Evolutionary conservation across 108 stramenopile genomes (phyloP).

Genomic region (Bacterosira constricta): DNA sequence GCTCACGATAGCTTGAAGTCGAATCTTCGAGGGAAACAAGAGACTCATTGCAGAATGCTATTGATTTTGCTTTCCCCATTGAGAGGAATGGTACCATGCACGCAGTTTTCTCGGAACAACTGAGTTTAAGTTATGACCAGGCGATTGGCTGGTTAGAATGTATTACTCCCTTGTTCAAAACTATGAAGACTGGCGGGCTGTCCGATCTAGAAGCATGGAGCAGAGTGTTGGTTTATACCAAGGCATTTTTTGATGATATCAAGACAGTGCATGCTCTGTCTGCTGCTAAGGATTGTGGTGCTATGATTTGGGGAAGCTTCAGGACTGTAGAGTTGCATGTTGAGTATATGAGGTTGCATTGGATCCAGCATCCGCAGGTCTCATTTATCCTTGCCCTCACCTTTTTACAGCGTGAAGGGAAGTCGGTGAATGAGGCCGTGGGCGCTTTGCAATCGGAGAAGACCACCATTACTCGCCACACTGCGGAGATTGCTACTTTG

Average conservation of each 20-base stretch:
- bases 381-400: constrained; percentile 1
- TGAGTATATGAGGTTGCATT: neutral
- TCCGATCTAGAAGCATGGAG: neutral
- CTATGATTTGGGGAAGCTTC: constrained; percentile 7
- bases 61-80: neutral
- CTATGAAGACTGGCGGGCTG: neutral
- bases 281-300: neutral
- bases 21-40: neutral
- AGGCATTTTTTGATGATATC: neutral
- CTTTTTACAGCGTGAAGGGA: neutral
- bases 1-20: neutral
- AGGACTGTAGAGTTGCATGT: neutral
- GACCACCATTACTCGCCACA: too few species aligned
- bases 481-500: too few species aligned
- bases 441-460: neutral
- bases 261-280: neutral
- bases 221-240: neutral
- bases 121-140: neutral
- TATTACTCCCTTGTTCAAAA: neutral
- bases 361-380: neutral
- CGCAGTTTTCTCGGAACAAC: neutral
- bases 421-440: neutral
- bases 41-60: neutral
- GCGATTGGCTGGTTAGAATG: neutral
- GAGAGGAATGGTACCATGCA: neutral